Evolutionary conservation across 2,329 filamentous ascomycete species (phyloP), one percentile per base, ranked within the genome.

Genomic region (Meredithiella fracta): DNA sequence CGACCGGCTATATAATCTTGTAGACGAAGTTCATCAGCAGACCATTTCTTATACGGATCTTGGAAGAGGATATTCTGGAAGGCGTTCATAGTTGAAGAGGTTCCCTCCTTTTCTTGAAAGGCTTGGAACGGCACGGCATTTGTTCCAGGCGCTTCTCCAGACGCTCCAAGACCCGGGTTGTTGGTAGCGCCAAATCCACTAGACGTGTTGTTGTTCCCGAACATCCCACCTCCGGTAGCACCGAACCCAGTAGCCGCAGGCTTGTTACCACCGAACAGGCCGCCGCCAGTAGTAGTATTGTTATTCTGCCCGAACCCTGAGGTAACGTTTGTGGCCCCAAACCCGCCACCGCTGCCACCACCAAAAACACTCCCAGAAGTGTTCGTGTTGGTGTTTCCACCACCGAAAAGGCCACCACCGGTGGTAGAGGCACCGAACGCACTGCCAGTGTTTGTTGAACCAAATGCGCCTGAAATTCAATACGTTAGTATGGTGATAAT

Each of bases 1-100:
- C 90, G 82, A 53, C 90, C 90, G 67, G 90, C 85, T 58, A 83
- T 79, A 67, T 98, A 98, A 68, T 98, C 92, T 49, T 81, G 87
- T 59, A 94, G 69, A 64, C 86, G 77, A 55, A 92, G 70, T 67
- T 92, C 84, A 63, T 86, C 92, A n/a, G 86, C 79, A 8, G 91
- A 96, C 73, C 85, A 97, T 66, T 92, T 94, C 67, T 82, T 83
- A 71, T 91, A 94, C 1, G 84, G 78, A 23, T 83, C 80, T 69
- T 85, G 83, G 67, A 91, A 89, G 22, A 83, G 72, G 57, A 94
- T 80, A 62, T 82, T 91, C 67, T 92, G 86, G 67, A 85, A 94
- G 3, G 83, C 75, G 64, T 84, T 79, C 62, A 63, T 76, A 64
- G 56, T 69, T 17, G 67, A 68, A 61, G 70, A 76, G 44, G 76